Base-by-base conservation (phyloP, 257 asterid genomes). In the Verbascum thapsus region DNA sequence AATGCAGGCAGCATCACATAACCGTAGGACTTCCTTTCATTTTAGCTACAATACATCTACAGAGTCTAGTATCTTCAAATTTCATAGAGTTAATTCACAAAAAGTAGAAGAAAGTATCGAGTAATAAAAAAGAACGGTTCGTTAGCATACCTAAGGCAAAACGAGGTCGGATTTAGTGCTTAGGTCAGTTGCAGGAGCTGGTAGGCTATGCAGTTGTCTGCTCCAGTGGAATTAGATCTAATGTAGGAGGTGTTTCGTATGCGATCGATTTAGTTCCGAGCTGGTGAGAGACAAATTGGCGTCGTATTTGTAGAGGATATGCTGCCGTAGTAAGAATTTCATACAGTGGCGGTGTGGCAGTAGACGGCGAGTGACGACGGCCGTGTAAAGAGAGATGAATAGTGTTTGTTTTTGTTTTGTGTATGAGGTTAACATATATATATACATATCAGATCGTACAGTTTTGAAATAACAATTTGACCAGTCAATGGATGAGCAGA, bases 281-380 rank as follows among this genome's bases (percentile, higher is more conserved):
- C 12, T 6, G 53, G 37, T 49, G 49, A 32, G 62, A 51, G 54
- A 26, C 51, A 61, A 6, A 12, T 49, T 10, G n/a, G 72, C 55
- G 48, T 43, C 16, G 64, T 32, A 47, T 6, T 40, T 49, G 26
- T 8, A 32, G 20, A 38, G 38, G 54, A 16, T 56, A 18, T 8
- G 15, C 53, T 20, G 58, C 59, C 3, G 50, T 8, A 48, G 38
- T 18, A 55, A 59, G 63, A 1, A 6, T 2, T 6, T 19, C 48
- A 1, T 2, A 53, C 4, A 52, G 23, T 0, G 3, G 34, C 8
- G 18, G 45, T 40, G 66, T 20, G 61, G 63, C 13, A 9, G 65
- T 0, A 8, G 7, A 55, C 71, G 79, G 47, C 75, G 73, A n/a
- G n/a, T n/a, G 70, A 53, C 51, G 53, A 18, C 39, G 73, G 80